Conservation (phyloP, 306 rosid species). For the Notholithocarpus densiflorus region DNA sequence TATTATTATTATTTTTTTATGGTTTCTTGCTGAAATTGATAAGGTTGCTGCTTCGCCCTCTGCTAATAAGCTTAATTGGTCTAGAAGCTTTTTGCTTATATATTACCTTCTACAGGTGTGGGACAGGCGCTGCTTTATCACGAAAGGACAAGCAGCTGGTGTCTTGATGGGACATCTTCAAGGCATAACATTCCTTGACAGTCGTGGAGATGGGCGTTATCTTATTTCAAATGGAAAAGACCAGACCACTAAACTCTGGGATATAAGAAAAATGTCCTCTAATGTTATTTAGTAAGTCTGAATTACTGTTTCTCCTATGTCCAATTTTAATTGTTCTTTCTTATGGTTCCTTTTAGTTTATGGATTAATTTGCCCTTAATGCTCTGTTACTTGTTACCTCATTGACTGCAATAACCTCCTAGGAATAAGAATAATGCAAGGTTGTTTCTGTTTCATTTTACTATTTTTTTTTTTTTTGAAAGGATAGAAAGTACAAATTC, state of each 20-base stretch:
- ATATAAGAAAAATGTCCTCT: constrained; percentile 77
- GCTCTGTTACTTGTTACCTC: background rate
- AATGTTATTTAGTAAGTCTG: constrained; percentile 42
- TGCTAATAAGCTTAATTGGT: background rate
- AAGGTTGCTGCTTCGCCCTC: background rate
- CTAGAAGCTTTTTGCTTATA: constrained; percentile 9
- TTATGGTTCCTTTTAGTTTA: background rate
- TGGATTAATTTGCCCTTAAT: constrained; percentile 1
- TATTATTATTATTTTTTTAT: constrained; percentile 8
- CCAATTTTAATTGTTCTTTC: background rate
- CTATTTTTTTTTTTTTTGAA: background rate
- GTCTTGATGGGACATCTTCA: constrained; percentile 79
- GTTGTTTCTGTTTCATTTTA: no score
- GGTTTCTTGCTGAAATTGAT: constrained; percentile 12
- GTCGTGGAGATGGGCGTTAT: constrained; percentile 90
- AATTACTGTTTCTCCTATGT: background rate
- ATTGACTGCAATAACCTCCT: no score
- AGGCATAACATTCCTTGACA: constrained; percentile 84
- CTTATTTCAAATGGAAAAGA: constrained; percentile 90
- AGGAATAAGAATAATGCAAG: no score
- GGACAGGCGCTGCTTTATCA: constrained; percentile 83
- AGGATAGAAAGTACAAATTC: background rate
- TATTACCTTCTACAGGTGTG: constrained; percentile 61
- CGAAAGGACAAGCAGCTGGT: constrained; percentile 72
- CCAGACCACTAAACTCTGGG: constrained; percentile 94